Conservation (phyloP, 1,284 basidiomycete genomes). For the Xerocomus nothofagi region DNA sequence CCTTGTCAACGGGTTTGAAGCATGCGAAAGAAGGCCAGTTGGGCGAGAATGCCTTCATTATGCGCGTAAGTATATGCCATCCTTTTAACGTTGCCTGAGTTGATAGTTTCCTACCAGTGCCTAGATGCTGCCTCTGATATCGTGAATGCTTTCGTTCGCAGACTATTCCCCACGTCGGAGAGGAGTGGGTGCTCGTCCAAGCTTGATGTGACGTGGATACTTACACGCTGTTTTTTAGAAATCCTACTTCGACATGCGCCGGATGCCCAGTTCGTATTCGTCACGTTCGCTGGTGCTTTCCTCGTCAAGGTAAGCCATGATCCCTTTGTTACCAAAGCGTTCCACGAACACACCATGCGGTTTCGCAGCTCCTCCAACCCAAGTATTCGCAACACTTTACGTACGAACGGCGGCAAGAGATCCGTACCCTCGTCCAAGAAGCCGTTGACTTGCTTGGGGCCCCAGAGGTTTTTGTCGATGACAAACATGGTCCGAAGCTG, state of each 20-base stretch:
- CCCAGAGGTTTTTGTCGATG: slow-evolving; percentile 69
- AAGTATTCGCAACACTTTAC: slow-evolving; percentile 63
- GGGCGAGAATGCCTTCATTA: slow-evolving; percentile 64
- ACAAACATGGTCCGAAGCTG: slow-evolving; percentile 71
- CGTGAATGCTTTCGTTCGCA: slow-evolving; percentile 61
- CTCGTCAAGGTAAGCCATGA: slow-evolving; percentile 60
- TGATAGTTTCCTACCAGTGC: slow-evolving; percentile 16
- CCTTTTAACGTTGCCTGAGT: neutral
- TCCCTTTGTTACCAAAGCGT: neutral
- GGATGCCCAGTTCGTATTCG: slow-evolving; percentile 80
- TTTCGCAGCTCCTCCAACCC: slow-evolving; percentile 65
- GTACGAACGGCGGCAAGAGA: slow-evolving; percentile 56
- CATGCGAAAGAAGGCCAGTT: slow-evolving; percentile 61
- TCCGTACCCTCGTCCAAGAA: slow-evolving; percentile 58
- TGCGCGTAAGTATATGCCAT: slow-evolving; percentile 51
- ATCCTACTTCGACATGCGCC: slow-evolving; percentile 73
- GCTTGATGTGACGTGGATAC: neutral
- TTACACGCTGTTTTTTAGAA: slow-evolving; percentile 37
- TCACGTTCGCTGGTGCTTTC: slow-evolving; percentile 83
- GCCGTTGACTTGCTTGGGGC: slow-evolving; percentile 65
- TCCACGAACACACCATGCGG: neutral
- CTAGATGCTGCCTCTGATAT: slow-evolving; percentile 46
- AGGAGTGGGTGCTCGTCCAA: slow-evolving; percentile 44
- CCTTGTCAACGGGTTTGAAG: slow-evolving; percentile 75
- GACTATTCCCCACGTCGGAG: slow-evolving; percentile 51